A percentile compares a stretch with the other conserved stretches of the same genome.
Evolutionary conservation across 441 rosid species (phyloP).

Genomic region (Raphanus hybrid): DNA sequence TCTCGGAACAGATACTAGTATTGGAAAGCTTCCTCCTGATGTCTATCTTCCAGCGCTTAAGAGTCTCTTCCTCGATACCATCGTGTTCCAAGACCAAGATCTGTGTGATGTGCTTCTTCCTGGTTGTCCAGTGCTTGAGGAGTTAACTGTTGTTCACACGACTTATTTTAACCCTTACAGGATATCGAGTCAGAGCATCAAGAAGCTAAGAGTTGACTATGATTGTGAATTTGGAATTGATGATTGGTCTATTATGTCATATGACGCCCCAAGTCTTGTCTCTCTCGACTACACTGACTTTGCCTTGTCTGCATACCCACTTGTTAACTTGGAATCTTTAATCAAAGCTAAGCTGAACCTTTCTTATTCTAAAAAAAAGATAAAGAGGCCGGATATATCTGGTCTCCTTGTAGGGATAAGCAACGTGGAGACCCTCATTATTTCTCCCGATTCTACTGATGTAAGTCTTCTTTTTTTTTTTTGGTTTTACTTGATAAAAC

Average conservation of each 20-base stretch:
- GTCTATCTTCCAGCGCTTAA: conserved; percentile 18
- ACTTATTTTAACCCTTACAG: background rate
- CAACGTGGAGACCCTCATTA: background rate
- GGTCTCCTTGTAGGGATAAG: conserved; percentile 2
- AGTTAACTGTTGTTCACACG: background rate
- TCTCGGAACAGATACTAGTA: background rate
- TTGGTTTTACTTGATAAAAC: too few relatives aligned
- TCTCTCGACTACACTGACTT: background rate
- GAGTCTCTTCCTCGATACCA: conserved; percentile 4
- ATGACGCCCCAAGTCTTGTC: background rate
- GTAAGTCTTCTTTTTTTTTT: background rate
- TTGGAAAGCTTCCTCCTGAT: background rate
- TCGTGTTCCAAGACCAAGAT: background rate
- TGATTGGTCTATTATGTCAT: background rate
- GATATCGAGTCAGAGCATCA: background rate
- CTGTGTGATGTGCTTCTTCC: conserved; percentile 13
- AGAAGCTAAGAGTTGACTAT: background rate
- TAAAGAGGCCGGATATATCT: background rate
- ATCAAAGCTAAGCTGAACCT: background rate
- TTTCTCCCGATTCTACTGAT: background rate
- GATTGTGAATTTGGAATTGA: background rate
- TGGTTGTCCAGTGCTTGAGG: conserved; percentile 23
- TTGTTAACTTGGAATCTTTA: background rate
- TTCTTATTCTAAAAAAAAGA: background rate
- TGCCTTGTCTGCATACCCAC: background rate